phyloP scores from a whole-genome alignment of 768 basidiomycete genomes.

The Termitomyces sp. region DNA sequence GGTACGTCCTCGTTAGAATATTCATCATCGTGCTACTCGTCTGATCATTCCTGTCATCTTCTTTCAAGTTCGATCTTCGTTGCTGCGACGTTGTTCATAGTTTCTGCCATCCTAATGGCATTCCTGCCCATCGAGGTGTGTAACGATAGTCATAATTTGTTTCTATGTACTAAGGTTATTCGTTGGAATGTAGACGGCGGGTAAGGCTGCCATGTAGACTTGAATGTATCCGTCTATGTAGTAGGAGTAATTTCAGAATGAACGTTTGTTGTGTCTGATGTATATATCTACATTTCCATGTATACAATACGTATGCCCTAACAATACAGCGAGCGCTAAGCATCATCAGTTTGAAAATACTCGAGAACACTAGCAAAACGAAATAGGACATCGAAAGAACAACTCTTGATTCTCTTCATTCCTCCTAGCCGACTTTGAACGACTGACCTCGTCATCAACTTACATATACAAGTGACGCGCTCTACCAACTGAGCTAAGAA shows the following conservation, averaged over 20 bases:
- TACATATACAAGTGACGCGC: not conserved
- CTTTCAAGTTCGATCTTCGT: constrained; percentile 41
- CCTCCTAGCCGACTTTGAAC: too few relatives aligned
- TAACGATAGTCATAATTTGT: not conserved
- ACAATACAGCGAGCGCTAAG: too few relatives aligned
- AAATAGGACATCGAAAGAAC: too few relatives aligned
- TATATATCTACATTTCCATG: too few relatives aligned
- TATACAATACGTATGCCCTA: too few relatives aligned
- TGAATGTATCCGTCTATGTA: too few relatives aligned
- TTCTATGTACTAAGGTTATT: not conserved
- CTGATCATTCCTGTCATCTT: not conserved
- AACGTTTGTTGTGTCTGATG: too few relatives aligned
- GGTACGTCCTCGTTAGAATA: constrained; percentile 34
- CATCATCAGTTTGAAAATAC: too few relatives aligned
- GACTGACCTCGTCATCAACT: too few relatives aligned
- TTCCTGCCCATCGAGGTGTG: constrained; percentile 29
- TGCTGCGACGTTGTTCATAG: constrained; percentile 42
- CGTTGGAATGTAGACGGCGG: not conserved
- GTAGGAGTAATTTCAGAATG: too few relatives aligned
- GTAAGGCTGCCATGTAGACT: constrained; percentile 7
- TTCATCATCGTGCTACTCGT: not conserved
- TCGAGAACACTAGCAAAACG: too few relatives aligned
- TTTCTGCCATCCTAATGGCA: constrained; percentile 36
- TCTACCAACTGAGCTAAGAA: constrained; percentile 6
- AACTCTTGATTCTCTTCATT: too few relatives aligned